Evolutionary conservation across 2,329 filamentous ascomycete species (phyloP), one percentile per base, ranked within the genome.

Genomic region (Aspergillus sp.): DNA sequence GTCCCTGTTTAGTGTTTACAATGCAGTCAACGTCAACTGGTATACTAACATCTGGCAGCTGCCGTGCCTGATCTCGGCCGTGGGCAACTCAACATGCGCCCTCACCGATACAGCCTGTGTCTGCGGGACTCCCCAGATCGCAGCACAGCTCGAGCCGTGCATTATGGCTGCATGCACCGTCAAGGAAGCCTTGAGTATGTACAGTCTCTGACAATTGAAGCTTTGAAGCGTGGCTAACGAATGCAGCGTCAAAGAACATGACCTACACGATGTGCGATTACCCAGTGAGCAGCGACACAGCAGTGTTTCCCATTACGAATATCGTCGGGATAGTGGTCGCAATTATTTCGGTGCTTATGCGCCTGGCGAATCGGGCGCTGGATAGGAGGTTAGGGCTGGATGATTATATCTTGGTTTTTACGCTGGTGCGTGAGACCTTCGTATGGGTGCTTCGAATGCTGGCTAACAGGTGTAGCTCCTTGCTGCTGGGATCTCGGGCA

Each of bases 51-150:
- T 12, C 23, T 27, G 7, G 2, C 15, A 47, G 45, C 37, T 55
- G 35, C 33, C 45, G 37, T 55, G 53, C 53, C 23, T 55, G 19
- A 8, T 49, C 17, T 27, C n/a, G 35, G 53, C 53, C 27, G 19
- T 46, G 6, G 12, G n/a, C 25, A 49, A 49, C 45, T 55, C 53
- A 17, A 43, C 53, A 49, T 55, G 53, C 19, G 14, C 23, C 6
- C 21, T 55, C 7, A 49, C 17, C 31, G 53, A 55, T 25, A 27
- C 49, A 14, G 35, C 19, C 46, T 55, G 53, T 21, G 41, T 55
- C 12, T 55, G 53, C 12, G 31, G n/a, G 12, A 23, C 49, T 23
- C 25, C 44, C 1, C 45, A 43, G 21, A 23, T 55, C 53, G 49
- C 40, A n/a, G 45, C 53, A 14, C 21, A 33, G 46, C 45, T 48